phyloP scores from a whole-genome alignment of 106 monocot genomes.

The Iris macrosiphon region DNA sequence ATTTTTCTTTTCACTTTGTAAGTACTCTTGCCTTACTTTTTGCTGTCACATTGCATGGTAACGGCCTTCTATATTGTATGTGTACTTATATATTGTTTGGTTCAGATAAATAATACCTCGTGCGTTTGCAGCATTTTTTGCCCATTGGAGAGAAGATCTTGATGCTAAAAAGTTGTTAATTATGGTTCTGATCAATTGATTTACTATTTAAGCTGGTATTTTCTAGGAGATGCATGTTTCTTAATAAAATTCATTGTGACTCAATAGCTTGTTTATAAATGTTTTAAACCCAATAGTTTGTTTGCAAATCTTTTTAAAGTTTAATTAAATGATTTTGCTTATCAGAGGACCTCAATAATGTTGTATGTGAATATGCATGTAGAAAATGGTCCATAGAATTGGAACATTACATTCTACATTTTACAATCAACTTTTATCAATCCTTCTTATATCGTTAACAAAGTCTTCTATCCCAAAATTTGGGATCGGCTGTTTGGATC shows the following conservation, averaged over 20 bases:
- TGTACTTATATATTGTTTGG: too few relatives aligned
- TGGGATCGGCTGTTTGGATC: too few relatives aligned
- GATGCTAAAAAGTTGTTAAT: not conserved
- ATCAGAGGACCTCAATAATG: too few relatives aligned
- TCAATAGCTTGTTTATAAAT: not conserved
- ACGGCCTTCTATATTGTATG: not conserved
- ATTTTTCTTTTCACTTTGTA: slow-evolving; percentile 84
- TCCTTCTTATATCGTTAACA: too few relatives aligned
- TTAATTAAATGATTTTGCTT: too few relatives aligned
- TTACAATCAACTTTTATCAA: too few relatives aligned
- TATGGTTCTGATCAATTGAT: not conserved
- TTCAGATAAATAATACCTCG: not conserved
- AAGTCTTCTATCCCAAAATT: too few relatives aligned
- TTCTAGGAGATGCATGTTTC: not conserved
- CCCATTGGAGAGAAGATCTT: not conserved
- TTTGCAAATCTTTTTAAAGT: not conserved
- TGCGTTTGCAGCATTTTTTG: not conserved
- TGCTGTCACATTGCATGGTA: not conserved
- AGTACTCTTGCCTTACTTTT: slow-evolving; percentile 16
- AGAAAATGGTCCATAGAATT: too few relatives aligned
- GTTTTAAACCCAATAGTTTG: not conserved
- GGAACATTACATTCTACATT: too few relatives aligned
- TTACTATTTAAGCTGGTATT: not conserved
- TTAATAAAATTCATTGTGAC: too few relatives aligned
- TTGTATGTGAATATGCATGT: too few relatives aligned